Evolutionary conservation across 305 asterid species (phyloP).

Genomic region (Fraxinus greggii): DNA sequence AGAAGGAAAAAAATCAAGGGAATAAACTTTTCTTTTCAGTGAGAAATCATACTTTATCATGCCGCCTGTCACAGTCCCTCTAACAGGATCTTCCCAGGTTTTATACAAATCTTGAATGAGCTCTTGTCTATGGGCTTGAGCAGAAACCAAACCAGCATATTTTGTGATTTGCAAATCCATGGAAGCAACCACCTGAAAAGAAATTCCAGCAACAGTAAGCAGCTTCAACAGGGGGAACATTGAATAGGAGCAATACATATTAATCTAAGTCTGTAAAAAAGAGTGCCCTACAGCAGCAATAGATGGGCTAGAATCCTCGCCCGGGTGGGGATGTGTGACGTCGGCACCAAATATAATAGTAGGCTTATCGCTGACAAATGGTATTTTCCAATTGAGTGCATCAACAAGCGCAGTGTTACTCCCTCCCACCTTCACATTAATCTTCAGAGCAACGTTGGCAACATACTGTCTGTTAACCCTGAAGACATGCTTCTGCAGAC

Average conservation of each 20-base stretch:
- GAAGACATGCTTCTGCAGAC: constrained; percentile 83
- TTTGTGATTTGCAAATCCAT: constrained; percentile 98
- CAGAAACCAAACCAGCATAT: constrained; percentile 89
- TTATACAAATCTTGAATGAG: constrained; percentile 85
- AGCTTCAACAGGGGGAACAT: neutral
- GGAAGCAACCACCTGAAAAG: constrained; percentile 90
- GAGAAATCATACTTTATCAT: constrained; percentile 67
- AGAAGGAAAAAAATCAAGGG: neutral
- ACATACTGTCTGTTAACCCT: constrained; percentile 87
- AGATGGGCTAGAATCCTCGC: constrained; percentile 98
- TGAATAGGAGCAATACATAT: neutral
- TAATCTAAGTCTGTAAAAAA: neutral
- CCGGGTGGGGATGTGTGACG: constrained; percentile 97
- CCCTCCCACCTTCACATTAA: constrained; percentile 94
- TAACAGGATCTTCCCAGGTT: constrained; percentile 84
- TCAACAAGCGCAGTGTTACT: constrained; percentile 86
- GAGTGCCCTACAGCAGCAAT: constrained; percentile 79
- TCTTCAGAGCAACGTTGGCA: constrained; percentile 85
- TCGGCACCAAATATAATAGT: constrained; percentile 97
- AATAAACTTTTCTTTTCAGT: neutral
- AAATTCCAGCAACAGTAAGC: constrained; percentile 15
- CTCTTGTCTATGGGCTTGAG: constrained; percentile 96
- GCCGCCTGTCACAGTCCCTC: constrained; percentile 84
- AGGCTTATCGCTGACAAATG: constrained; percentile 84
- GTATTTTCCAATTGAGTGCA: constrained; percentile 82